Percentiles rank a stretch among this genome's conserved stretches.
These are phyloP conservation scores for Magnolia sinica DNA, from an alignment of 164 flowering plant genomes.

Conservation along the genomic window DNA sequence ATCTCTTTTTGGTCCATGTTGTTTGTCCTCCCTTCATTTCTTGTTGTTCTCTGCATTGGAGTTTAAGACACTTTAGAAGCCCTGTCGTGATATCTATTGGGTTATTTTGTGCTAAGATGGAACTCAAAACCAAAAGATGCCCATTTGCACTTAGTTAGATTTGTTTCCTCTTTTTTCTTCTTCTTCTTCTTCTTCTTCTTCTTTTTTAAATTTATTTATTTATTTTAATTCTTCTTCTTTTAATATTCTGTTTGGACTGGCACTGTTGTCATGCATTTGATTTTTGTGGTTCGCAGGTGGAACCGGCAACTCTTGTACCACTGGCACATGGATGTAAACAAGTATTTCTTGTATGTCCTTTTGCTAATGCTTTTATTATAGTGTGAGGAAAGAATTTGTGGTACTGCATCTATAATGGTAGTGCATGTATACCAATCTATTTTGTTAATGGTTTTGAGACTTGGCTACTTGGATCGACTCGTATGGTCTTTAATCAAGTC, in stretches of 20 bases:
- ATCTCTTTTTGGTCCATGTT: too few species aligned
- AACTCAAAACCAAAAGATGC: neutral
- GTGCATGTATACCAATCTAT: too few species aligned
- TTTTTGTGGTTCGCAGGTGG: conserved; percentile 52
- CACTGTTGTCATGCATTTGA: conserved; percentile 2
- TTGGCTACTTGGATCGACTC: too few species aligned
- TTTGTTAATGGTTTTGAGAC: too few species aligned
- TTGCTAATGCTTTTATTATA: neutral
- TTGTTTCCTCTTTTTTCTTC: neutral
- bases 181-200: too few species aligned
- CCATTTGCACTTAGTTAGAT: neutral
- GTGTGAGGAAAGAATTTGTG: too few species aligned
- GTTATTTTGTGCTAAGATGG: neutral
- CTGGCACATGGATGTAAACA: conserved; percentile 91
- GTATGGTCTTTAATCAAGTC: too few species aligned
- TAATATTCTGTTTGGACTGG: neutral
- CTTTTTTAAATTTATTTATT: too few species aligned
- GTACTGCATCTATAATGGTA: too few species aligned
- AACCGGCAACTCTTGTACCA: conserved; percentile 92
- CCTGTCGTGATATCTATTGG: neutral
- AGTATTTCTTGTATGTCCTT: conserved; percentile 74
- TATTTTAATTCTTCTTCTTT: neutral
- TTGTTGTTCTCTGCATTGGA: neutral
- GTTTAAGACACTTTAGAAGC: neutral
- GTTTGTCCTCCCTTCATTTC: neutral